Base-by-base conservation (phyloP, 495 filamentous ascomycete genomes). In the Tuber borchii region DNA sequence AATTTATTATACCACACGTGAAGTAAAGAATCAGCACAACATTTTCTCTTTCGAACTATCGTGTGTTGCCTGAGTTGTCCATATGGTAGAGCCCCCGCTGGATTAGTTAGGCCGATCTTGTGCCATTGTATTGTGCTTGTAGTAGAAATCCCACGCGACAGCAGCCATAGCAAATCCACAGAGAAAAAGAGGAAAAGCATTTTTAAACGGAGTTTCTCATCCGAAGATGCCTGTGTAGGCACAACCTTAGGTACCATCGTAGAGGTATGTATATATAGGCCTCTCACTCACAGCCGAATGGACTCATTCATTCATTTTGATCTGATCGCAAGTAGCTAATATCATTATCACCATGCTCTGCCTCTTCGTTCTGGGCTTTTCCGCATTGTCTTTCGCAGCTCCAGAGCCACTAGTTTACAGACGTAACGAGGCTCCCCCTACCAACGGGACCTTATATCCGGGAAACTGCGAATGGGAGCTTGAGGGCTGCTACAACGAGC, bases 391-490 rank as follows among this genome's bases (percentile, higher is more conserved):
- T 6, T 37, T 77, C 22, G 75, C 73, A 31, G 26, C 44, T 39
- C 73, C 70, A 42, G 76, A 72, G 44, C 34, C 12, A 56, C 39
- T 22, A 14, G 22, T 71, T 20, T 44, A 34, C n/a, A 76, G 39
- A 70, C 75, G 75, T 2, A 72, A 51, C 10, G 77, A 78, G 43
- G 22, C 68, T 1, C 71, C 69, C 3, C 72, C 75, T 34, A 71
- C 71, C 16, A 74, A 79, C 19, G 77, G 75, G 12, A 70, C 69
- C 22, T 17, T 65, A 26, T 56, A 78, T 34, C 77, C 69, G 14
- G 69, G 76, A 5, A 72, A 74, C 37, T 79, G 77, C 22, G 40
- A 42, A n/a, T 79, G 77, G 77, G 56, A 17, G 4, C 40, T 44
- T 40, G 37, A 44, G 22, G 75, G 77, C 10, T 79, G 77, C 19